Evolutionary conservation across 208 protist species (phyloP).

Genomic region (Leishmania lainsoni): DNA sequence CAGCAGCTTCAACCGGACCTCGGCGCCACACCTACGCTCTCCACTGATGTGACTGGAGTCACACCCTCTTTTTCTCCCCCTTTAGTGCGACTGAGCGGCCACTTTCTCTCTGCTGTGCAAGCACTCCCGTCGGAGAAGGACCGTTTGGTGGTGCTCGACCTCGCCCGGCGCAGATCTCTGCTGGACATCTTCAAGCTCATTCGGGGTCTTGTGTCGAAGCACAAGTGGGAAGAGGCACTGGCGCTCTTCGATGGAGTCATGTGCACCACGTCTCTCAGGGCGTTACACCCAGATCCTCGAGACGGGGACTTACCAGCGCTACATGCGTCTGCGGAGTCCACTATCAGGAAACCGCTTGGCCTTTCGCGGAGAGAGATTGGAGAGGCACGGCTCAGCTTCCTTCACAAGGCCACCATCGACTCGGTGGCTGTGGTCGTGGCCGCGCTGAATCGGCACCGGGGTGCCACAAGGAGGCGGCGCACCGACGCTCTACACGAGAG

Average conservation of each 20-base stretch:
- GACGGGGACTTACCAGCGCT: neutral
- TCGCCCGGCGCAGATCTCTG: constrained; percentile 30
- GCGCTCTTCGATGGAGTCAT: constrained; percentile 39
- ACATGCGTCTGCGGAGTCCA: neutral
- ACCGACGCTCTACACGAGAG: neutral
- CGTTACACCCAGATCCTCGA: neutral
- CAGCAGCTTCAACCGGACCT: constrained; percentile 10
- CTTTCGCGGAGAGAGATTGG: constrained; percentile 46
- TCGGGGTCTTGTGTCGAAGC: constrained; percentile 50
- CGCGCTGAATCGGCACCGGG: constrained; percentile 27
- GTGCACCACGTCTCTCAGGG: neutral
- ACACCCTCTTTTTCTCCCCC: constrained; percentile 10
- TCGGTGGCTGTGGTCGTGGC: constrained; percentile 31
- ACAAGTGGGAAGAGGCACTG: constrained; percentile 44
- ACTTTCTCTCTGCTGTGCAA: constrained; percentile 62
- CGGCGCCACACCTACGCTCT: neutral
- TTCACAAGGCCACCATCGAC: constrained; percentile 33
- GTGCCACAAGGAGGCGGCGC: neutral
- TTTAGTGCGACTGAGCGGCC: constrained; percentile 52
- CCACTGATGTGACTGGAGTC: neutral
- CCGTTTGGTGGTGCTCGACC: constrained; percentile 30
- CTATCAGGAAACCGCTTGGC: neutral
- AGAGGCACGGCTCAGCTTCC: constrained; percentile 37
- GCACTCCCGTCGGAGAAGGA: constrained; percentile 25
- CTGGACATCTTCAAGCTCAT: constrained; percentile 59